Percentiles rank a stretch among this genome's conserved stretches.
Evolutionary conservation across 345 rosid genomes (phyloP).

Genomic region (Erodium maritimum): DNA sequence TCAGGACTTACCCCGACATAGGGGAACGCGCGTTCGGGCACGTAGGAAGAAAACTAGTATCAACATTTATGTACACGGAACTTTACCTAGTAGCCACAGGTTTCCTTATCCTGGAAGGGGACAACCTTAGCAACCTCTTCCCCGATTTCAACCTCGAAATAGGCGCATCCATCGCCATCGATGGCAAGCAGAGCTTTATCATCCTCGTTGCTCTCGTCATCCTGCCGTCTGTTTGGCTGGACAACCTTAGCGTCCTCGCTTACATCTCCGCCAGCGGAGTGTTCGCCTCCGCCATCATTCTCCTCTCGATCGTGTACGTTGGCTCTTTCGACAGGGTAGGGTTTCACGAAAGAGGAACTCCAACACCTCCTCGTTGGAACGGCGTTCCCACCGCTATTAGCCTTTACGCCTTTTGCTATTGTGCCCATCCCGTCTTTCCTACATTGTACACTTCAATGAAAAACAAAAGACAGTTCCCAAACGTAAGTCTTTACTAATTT

Average conservation of each 20-base stretch:
- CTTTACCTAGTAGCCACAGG: slow-evolving; percentile 41
- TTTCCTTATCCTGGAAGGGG: slow-evolving; percentile 34
- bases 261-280: slow-evolving; percentile 43
- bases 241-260: slow-evolving; percentile 22
- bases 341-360: slow-evolving; percentile 23
- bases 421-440: slow-evolving; percentile 36
- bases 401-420: slow-evolving; percentile 33
- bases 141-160: slow-evolving; percentile 20
- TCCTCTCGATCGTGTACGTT: slow-evolving; percentile 28
- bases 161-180: slow-evolving; percentile 12
- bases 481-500: too few species aligned
- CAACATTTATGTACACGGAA: slow-evolving; percentile 27
- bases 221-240: slow-evolving; percentile 31
- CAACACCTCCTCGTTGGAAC: slow-evolving; percentile 12
- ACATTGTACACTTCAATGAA: slow-evolving; percentile 35
- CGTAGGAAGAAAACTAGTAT: slow-evolving; percentile 27
- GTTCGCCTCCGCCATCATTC: slow-evolving; percentile 21
- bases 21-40: slow-evolving; percentile 31
- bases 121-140: slow-evolving; percentile 30
- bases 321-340: slow-evolving; percentile 21
- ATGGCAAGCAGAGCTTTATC: slow-evolving; percentile 23
- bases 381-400: slow-evolving; percentile 36
- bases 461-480: slow-evolving; percentile 28
- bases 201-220: slow-evolving; percentile 20
- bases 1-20: slow-evolving; percentile 24